Percentiles rank a stretch among this genome's conserved stretches.
Conservation (phyloP, 192 early-diverging fungal species). For the Bifiguratus adelaidae region DNA sequence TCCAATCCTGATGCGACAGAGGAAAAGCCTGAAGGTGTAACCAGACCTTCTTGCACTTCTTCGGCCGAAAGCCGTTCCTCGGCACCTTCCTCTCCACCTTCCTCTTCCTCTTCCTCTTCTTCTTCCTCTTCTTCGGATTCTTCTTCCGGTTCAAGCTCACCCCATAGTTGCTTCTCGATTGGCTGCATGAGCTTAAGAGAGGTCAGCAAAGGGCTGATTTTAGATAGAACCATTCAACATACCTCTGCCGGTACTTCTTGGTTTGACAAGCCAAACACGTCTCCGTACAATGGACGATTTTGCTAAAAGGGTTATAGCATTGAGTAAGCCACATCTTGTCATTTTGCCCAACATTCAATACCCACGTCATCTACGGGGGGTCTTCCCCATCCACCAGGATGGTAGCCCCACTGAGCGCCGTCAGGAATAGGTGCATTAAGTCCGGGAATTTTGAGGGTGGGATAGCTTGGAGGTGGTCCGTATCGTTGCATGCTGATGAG, state of each 20-base stretch:
- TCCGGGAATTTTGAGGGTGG: slow-evolving; percentile 82
- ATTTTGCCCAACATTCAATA: neutral
- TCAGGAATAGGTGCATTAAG: slow-evolving; percentile 93
- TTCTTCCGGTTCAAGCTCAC: slow-evolving; percentile 75
- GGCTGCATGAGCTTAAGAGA: slow-evolving; percentile 41
- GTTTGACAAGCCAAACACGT: slow-evolving; percentile 74
- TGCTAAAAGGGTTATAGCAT: slow-evolving; percentile 26
- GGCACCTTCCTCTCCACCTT: slow-evolving; percentile 38
- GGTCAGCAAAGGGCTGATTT: neutral
- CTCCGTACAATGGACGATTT: slow-evolving; percentile 88
- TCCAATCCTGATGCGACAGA: slow-evolving; percentile 66
- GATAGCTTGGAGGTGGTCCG: slow-evolving; percentile 93
- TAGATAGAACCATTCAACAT: neutral
- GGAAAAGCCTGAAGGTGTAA: slow-evolving; percentile 74
- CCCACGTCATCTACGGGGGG: slow-evolving; percentile 68
- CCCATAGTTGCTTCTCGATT: slow-evolving; percentile 74
- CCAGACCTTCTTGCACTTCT: slow-evolving; percentile 49
- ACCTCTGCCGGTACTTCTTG: slow-evolving; percentile 47
- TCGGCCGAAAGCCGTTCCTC: slow-evolving; percentile 20
- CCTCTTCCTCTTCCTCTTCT: slow-evolving; percentile 52
- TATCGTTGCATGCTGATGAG: slow-evolving; percentile 97
- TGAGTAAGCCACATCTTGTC: neutral
- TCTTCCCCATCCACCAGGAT: slow-evolving; percentile 90
- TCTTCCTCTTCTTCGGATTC: slow-evolving; percentile 37
- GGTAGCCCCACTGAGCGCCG: slow-evolving; percentile 98